A percentile compares a stretch with the other conserved stretches of the same genome.
Conservation (phyloP, 2,329 filamentous ascomycete genomes). For the Herpotrichia juniperi region DNA sequence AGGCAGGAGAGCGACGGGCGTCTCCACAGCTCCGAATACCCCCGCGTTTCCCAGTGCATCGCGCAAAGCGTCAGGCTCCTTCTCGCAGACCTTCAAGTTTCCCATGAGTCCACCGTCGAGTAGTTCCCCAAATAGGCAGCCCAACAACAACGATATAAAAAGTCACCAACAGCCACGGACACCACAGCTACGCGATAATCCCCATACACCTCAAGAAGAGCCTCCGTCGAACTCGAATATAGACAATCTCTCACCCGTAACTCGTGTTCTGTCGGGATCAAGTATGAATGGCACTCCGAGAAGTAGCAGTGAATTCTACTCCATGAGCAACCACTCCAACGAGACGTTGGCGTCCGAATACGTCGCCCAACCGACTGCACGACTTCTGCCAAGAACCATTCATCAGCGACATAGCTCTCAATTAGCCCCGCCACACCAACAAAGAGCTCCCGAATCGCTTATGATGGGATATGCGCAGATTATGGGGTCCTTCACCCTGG, state of each 20-base stretch:
- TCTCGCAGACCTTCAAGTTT: conserved; percentile 63
- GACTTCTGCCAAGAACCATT: conserved; percentile 51
- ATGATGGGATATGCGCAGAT: conserved; percentile 99
- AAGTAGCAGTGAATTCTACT: conserved; percentile 94
- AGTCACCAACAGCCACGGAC: conserved; percentile 48
- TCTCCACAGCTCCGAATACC: conserved; percentile 47
- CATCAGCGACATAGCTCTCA: conserved; percentile 40
- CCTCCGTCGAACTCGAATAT: conserved; percentile 50
- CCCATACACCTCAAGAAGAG: conserved; percentile 26
- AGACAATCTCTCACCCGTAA: conserved; percentile 66
- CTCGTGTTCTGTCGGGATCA: conserved; percentile 76
- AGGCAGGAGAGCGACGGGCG: conserved; percentile 33
- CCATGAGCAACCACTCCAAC: conserved; percentile 90
- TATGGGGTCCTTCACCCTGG: conserved; percentile 87
- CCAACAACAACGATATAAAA: conserved; percentile 36
- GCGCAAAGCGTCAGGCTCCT: conserved; percentile 48
- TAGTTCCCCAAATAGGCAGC: conserved; percentile 28
- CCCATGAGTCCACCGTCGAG: conserved; percentile 51
- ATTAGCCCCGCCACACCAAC: conserved; percentile 36
- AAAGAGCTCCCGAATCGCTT: conserved; percentile 71
- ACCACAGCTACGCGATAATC: conserved; percentile 33
- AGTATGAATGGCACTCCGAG: conserved; percentile 79
- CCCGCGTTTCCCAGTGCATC: conserved; percentile 45
- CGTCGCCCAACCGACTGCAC: conserved; percentile 55
- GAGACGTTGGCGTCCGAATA: conserved; percentile 95